Conservation (phyloP, 345 rosid genomes). For the Salix koriyanagi region DNA sequence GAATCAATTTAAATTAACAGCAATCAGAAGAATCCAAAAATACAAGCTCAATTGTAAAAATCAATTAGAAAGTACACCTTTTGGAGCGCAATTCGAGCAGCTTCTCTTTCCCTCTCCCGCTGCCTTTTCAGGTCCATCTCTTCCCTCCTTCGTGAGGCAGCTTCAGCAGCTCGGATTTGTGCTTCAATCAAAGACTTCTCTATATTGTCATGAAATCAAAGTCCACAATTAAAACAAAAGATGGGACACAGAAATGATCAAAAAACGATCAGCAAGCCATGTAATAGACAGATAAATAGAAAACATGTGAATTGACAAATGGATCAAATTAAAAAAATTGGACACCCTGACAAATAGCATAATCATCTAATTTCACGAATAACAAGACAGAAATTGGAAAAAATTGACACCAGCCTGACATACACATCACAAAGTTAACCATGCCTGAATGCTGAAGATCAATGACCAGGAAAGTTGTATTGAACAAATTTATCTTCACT, state of each 20-base stretch:
- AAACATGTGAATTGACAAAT: background rate
- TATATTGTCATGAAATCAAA: conserved; percentile 20
- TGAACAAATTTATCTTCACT: no score
- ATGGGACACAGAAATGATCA: background rate
- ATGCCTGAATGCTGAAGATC: background rate
- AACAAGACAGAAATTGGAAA: background rate
- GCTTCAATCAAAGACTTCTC: conserved; percentile 76
- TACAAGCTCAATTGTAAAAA: background rate
- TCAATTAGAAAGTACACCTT: conserved; percentile 35
- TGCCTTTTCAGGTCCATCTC: conserved; percentile 52
- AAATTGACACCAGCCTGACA: background rate
- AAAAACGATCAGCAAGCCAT: background rate
- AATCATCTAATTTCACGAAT: background rate
- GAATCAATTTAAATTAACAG: background rate
- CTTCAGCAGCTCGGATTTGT: conserved; percentile 59
- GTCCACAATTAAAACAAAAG: background rate
- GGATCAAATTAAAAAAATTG: background rate
- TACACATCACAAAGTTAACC: background rate
- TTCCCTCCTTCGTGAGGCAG: conserved; percentile 44
- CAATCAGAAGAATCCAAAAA: background rate
- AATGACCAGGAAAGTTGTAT: background rate
- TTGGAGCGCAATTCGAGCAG: conserved; percentile 57
- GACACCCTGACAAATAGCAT: background rate
- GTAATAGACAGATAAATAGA: background rate
- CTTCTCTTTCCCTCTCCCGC: conserved; percentile 63